Evolutionary conservation across 805 yeast species (phyloP).

Genomic region (Candida chauliodis): DNA sequence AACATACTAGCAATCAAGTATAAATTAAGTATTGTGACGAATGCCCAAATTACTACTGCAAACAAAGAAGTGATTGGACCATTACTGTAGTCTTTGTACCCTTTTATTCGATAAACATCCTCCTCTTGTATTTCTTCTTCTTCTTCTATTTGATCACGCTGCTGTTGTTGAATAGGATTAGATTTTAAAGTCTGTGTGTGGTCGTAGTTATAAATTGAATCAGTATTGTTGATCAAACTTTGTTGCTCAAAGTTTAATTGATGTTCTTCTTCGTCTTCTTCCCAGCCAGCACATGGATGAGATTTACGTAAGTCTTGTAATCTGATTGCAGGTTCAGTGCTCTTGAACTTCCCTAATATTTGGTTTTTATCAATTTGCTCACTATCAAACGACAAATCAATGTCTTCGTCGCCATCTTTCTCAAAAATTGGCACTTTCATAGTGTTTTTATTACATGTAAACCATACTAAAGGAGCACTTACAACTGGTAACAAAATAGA

Average conservation of each 20-base stretch:
- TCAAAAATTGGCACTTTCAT: conserved; percentile 53
- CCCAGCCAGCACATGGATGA: conserved; percentile 44
- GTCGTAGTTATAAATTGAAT: neutral
- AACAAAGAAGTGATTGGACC: conserved; percentile 48
- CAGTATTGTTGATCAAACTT: conserved; percentile 7
- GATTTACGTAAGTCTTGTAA: conserved; percentile 36
- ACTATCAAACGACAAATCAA: conserved; percentile 16
- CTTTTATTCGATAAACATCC: conserved; percentile 24
- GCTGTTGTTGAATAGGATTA: neutral
- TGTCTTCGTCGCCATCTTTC: conserved; percentile 28
- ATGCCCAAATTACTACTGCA: conserved; percentile 65
- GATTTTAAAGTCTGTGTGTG: neutral
- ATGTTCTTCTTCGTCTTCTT: conserved; percentile 27
- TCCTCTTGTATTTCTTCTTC: conserved; percentile 8
- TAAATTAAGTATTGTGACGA: conserved; percentile 67
- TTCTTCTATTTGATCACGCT: conserved; percentile 2
- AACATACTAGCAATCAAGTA: conserved; percentile 51
- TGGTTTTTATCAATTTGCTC: conserved; percentile 8
- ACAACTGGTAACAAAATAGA: conserved; percentile 81
- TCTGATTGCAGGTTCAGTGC: conserved; percentile 38
- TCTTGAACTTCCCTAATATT: conserved; percentile 19
- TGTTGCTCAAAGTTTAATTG: conserved; percentile 12
- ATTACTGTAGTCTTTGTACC: conserved; percentile 67
- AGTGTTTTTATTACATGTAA: conserved; percentile 64
- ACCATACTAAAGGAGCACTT: conserved; percentile 81